phyloP scores from a whole-genome alignment of 1,284 basidiomycete species.

The Ustilago nuda region DNA sequence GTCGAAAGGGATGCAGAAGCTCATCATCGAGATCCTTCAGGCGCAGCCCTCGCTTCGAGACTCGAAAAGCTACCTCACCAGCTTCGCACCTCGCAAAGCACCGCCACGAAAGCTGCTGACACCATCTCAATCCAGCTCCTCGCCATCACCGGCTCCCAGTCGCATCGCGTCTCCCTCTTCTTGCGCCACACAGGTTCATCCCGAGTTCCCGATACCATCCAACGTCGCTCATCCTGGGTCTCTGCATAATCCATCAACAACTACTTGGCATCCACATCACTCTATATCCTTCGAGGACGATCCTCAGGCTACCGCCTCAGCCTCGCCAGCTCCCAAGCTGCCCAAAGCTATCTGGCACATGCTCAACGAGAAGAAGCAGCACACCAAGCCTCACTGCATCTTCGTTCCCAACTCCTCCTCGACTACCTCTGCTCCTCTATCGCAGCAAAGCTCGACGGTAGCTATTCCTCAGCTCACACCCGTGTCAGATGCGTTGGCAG shows the following conservation, averaged over 20 bases:
- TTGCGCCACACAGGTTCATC: slow-evolving; percentile 18
- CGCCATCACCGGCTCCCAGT: slow-evolving; percentile 18
- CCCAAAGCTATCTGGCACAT: slow-evolving; percentile 40
- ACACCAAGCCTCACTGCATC: slow-evolving; percentile 7
- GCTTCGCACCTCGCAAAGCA: slow-evolving; percentile 74
- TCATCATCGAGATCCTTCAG: slow-evolving; percentile 92
- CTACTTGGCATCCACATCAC: slow-evolving; percentile 41
- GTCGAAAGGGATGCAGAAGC: slow-evolving; percentile 77
- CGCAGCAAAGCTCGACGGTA: slow-evolving; percentile 67
- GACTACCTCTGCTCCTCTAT: slow-evolving; percentile 53
- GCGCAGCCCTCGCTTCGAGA: slow-evolving; percentile 93
- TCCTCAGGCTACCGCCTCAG: slow-evolving; percentile 13
- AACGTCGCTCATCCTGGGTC: slow-evolving; percentile 40
- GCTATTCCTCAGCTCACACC: slow-evolving; percentile 46
- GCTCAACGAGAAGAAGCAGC: slow-evolving; percentile 36
- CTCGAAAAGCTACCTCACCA: slow-evolving; percentile 86
- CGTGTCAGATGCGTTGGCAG: slow-evolving; percentile 40
- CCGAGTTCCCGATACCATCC: slow-evolving; percentile 46
- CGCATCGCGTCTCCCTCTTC: slow-evolving; percentile 16
- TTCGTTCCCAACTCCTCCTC: slow-evolving; percentile 49
- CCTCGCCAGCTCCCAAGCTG: slow-evolving; percentile 12
- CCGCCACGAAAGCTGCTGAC: slow-evolving; percentile 20
- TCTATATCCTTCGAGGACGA: slow-evolving; percentile 29
- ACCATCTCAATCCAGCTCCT: slow-evolving; percentile 9
- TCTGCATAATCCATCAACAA: slow-evolving; percentile 49